A percentile compares a stretch with the other conserved stretches of the same genome.
phyloP scores from a whole-genome alignment of 768 basidiomycete genomes.

The Guyanaporus albipodus region DNA sequence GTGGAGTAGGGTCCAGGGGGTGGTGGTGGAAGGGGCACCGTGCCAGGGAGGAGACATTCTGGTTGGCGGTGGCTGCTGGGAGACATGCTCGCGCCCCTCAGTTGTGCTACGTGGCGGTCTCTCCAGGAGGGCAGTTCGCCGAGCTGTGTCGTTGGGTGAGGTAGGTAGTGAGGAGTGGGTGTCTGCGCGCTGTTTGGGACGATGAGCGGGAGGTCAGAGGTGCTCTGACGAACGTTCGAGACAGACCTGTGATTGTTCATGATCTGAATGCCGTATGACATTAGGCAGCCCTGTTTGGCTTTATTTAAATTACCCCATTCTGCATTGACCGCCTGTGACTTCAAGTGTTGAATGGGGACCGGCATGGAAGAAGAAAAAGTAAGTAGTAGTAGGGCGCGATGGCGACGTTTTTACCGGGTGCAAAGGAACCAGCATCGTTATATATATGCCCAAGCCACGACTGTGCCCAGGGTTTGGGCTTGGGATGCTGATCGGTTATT shows the following conservation, averaged over 20 bases:
- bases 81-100: conserved; percentile 11
- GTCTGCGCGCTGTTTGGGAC: neutral
- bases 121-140: conserved; percentile 2
- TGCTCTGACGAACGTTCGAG: conserved; percentile 6
- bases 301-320: conserved; percentile 22
- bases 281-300: conserved; percentile 23
- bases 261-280: conserved; percentile 15
- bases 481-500: no score
- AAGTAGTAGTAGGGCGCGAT: no score
- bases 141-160: neutral
- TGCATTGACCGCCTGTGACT: no score
- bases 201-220: conserved; percentile 6
- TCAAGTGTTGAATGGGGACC: conserved; percentile 4
- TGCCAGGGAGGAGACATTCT: conserved; percentile 16
- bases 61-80: neutral
- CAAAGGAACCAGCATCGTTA: neutral
- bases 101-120: conserved; percentile 4
- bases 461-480: no score
- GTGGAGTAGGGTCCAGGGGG: conserved; percentile 6
- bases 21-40: conserved; percentile 15
- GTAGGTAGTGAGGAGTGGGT: neutral
- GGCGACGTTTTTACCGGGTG: neutral
- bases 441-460: no score
- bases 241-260: conserved; percentile 18
- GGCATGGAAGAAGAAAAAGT: no score